Evolutionary conservation across 1,284 basidiomycete species (phyloP).

Genomic region (Agroathelia rolfsii): DNA sequence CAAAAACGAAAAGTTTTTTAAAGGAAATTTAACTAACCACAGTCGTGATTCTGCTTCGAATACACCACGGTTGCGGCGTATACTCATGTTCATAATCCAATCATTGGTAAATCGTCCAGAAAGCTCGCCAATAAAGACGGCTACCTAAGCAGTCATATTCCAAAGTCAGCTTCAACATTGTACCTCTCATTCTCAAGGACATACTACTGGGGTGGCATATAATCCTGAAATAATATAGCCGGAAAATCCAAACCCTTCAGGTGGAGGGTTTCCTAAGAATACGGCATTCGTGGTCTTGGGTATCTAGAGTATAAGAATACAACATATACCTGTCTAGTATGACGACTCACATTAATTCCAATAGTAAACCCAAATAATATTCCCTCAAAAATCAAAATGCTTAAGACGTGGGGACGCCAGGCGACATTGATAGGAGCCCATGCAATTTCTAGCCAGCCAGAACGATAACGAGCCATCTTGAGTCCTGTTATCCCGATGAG

Average conservation of each 20-base stretch:
- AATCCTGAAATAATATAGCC: constrained; percentile 29
- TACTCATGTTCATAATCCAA: constrained; percentile 30
- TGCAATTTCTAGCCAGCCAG: constrained; percentile 26
- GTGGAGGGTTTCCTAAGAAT: constrained; percentile 33
- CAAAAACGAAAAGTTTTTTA: not conserved
- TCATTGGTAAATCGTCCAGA: constrained; percentile 39
- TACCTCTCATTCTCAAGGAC: constrained; percentile 5
- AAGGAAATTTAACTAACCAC: constrained; percentile 25
- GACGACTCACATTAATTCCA: constrained; percentile 37
- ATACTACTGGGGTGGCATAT: constrained; percentile 36
- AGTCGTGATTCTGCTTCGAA: constrained; percentile 41
- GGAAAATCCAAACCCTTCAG: constrained; percentile 33
- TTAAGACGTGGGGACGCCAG: constrained; percentile 34
- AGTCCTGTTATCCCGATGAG: constrained; percentile 37
- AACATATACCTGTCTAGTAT: not conserved
- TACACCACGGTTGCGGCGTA: constrained; percentile 36
- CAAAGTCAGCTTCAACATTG: not conserved
- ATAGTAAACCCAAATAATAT: constrained; percentile 40
- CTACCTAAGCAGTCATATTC: constrained; percentile 22
- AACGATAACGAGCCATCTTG: constrained; percentile 35
- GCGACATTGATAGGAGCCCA: constrained; percentile 27
- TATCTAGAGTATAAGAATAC: not conserved
- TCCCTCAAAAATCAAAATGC: constrained; percentile 31
- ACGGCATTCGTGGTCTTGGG: constrained; percentile 35
- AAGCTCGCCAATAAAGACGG: constrained; percentile 39